A percentile compares a stretch with the other conserved stretches of the same genome.
These are phyloP conservation scores for Saitozyma podzolica DNA, from an alignment of 768 basidiomycete species.

Conservation along the genomic window DNA sequence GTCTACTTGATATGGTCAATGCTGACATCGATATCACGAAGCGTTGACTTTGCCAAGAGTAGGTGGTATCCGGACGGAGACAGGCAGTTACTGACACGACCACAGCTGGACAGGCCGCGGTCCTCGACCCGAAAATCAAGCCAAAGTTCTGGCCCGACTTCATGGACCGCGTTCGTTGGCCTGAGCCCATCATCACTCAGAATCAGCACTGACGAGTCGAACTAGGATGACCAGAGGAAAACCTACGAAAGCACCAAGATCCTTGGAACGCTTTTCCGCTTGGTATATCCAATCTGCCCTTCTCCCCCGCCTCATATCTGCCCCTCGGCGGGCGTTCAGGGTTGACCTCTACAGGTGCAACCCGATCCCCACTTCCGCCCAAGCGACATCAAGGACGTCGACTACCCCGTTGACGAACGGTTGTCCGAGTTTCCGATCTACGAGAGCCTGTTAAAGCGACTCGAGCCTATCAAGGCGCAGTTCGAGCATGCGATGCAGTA, in stretches of 20 bases:
- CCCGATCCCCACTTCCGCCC: conserved; percentile 46
- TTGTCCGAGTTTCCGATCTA: conserved; percentile 27
- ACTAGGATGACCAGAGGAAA: conserved; percentile 30
- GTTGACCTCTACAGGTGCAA: conserved; percentile 29
- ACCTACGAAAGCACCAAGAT: conserved; percentile 41
- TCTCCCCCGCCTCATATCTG: too few species aligned
- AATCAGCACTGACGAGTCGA: background rate
- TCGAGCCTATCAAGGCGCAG: conserved; percentile 41
- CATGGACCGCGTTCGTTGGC: conserved; percentile 45
- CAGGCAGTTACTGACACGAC: background rate
- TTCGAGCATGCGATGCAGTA: conserved; percentile 41
- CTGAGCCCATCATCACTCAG: background rate
- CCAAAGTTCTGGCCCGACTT: conserved; percentile 49
- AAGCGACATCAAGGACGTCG: conserved; percentile 25
- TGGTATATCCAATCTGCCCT: conserved; percentile 18
- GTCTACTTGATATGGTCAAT: background rate
- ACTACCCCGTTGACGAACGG: conserved; percentile 34
- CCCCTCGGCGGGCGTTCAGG: too few species aligned
- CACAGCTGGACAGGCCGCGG: conserved; percentile 42
- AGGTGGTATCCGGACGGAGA: conserved; percentile 1
- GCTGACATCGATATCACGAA: background rate
- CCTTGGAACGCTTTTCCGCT: conserved; percentile 43
- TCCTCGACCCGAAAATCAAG: conserved; percentile 23
- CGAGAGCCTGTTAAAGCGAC: conserved; percentile 21
- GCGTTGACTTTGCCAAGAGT: conserved; percentile 53